These are phyloP conservation scores for Aspergillus fumigatus DNA, from an alignment of 2,329 filamentous ascomycete genomes.

Conservation along the genomic window DNA sequence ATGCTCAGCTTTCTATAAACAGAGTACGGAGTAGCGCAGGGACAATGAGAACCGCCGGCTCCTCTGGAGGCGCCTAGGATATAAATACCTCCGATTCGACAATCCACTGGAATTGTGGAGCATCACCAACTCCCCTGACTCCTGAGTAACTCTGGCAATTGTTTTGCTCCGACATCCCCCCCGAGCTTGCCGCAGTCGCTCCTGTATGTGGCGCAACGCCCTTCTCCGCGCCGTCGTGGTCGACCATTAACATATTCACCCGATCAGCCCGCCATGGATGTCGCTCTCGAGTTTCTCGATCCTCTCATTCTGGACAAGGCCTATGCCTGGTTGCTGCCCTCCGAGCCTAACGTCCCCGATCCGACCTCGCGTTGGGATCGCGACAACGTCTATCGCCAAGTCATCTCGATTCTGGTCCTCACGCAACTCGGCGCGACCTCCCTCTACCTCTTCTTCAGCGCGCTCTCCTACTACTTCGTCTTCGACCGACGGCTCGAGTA, in stretches of 20 bases:
- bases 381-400: not conserved
- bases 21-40: too few species aligned
- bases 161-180: too few species aligned
- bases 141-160: too few species aligned
- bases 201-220: too few species aligned
- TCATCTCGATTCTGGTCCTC: not conserved
- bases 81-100: too few species aligned
- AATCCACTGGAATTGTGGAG: too few species aligned
- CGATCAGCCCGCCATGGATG: not conserved
- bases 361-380: not conserved
- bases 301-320: not conserved
- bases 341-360: not conserved
- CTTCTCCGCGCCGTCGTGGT: not conserved
- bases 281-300: not conserved
- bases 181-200: too few species aligned
- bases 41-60: too few species aligned
- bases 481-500: constrained; percentile 77
- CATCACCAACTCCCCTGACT: too few species aligned
- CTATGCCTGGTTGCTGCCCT: constrained; percentile 1
- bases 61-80: too few species aligned
- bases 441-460: constrained; percentile 1
- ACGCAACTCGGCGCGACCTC: not conserved
- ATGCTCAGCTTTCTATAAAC: too few species aligned
- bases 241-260: not conserved
- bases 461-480: constrained; percentile 69